A percentile compares a stretch with the other conserved stretches of the same genome.
Conservation (phyloP, 805 yeast genomes). For the Kockiozyma suomiensis region DNA sequence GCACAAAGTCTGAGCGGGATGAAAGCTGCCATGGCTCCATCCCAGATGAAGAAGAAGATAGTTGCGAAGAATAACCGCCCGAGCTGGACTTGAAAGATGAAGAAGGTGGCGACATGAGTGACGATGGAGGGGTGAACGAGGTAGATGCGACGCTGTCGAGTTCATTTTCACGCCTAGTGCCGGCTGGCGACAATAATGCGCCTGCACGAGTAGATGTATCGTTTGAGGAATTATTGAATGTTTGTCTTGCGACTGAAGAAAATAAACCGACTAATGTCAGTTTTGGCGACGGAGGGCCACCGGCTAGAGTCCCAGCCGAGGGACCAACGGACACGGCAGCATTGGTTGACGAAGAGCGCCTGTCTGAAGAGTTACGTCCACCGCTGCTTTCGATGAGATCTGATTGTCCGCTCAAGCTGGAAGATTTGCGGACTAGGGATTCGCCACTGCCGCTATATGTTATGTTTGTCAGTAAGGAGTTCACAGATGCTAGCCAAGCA, state of each 20-base stretch:
- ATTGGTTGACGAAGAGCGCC: neutral
- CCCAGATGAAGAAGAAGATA: constrained; percentile 17
- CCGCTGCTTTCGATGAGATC: constrained; percentile 10
- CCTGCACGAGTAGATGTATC: constrained; percentile 16
- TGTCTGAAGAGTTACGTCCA: neutral
- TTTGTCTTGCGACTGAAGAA: constrained; percentile 31
- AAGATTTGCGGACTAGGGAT: constrained; percentile 18
- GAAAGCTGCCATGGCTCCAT: constrained; percentile 24
- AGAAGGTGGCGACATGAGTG: constrained; percentile 13
- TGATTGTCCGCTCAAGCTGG: constrained; percentile 27
- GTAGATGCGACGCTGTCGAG: constrained; percentile 7
- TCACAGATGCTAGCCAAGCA: too few relatives aligned
- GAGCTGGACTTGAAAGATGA: constrained; percentile 1
- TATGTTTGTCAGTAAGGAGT: too few relatives aligned
- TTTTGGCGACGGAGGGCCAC: constrained; percentile 26
- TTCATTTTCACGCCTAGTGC: constrained; percentile 7
- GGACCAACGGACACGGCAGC: neutral
- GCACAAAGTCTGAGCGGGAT: constrained; percentile 10
- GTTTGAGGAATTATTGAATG: constrained; percentile 17
- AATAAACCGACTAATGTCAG: constrained; percentile 30
- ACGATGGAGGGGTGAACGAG: constrained; percentile 29
- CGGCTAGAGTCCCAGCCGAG: neutral
- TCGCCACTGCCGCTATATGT: constrained; percentile 17
- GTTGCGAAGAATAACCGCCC: neutral
- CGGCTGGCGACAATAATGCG: neutral